These are phyloP conservation scores for Eucalyptus dawsonii DNA, from an alignment of 345 rosid species.

Conservation along the genomic window DNA sequence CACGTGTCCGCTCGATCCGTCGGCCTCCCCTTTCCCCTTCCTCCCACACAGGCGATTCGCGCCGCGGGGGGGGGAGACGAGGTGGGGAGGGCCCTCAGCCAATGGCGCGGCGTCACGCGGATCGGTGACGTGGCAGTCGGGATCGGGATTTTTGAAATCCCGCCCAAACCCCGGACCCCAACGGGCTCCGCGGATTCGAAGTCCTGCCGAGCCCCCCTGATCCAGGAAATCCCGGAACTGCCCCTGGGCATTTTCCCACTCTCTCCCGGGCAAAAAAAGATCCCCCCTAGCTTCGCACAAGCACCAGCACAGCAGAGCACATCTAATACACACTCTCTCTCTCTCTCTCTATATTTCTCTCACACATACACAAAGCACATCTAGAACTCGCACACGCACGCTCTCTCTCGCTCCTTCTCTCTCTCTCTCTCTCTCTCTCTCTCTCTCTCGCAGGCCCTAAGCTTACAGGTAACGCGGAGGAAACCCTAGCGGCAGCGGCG, in stretches of 20 bases:
- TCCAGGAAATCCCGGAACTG: background rate
- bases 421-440: background rate
- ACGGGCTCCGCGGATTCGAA: background rate
- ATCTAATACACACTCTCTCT: background rate
- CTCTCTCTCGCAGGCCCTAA: background rate
- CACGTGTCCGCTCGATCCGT: background rate
- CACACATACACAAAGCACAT: background rate
- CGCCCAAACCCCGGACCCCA: constrained; percentile 35
- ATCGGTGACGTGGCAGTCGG: constrained; percentile 22
- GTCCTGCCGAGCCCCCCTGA: background rate
- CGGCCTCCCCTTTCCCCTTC: too few relatives aligned
- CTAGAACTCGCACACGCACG: background rate
- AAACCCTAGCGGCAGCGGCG: background rate
- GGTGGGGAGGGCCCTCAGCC: background rate
- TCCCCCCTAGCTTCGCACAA: background rate
- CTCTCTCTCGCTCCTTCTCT: background rate
- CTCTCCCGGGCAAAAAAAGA: background rate
- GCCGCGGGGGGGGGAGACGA: too few relatives aligned
- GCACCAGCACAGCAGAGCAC: background rate
- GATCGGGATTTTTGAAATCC: constrained; percentile 24
- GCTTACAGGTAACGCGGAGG: background rate
- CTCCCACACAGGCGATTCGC: background rate
- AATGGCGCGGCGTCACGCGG: background rate
- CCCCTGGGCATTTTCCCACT: constrained; percentile 1
- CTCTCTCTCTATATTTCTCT: background rate